Evolutionary conservation across 139 green algal genomes (phyloP).

Genomic region (Dunaliella sp.): DNA sequence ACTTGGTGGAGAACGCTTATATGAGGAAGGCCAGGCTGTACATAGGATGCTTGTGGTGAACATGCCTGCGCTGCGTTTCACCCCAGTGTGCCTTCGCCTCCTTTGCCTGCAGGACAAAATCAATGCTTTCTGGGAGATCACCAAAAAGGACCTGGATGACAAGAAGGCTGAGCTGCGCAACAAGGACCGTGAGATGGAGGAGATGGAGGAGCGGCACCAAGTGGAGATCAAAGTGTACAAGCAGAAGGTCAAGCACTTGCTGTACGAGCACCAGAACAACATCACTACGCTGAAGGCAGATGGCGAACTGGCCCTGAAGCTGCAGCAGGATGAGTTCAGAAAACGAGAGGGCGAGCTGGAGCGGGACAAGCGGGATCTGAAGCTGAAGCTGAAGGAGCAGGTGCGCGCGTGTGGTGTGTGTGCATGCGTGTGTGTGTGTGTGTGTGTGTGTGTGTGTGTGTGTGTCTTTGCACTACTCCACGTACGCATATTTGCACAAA

Average conservation of each 20-base stretch:
- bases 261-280: conserved; percentile 92
- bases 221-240: conserved; percentile 87
- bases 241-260: conserved; percentile 94
- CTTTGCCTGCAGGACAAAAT: conserved; percentile 82
- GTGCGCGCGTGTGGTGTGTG: conserved; percentile 26
- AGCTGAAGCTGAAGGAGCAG: conserved; percentile 77
- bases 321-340: conserved; percentile 66
- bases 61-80: too few relatives aligned
- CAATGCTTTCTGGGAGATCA: conserved; percentile 90
- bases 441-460: too few relatives aligned
- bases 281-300: conserved; percentile 84
- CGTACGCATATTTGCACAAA: neutral
- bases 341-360: conserved; percentile 62
- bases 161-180: conserved; percentile 76
- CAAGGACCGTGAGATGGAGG: conserved; percentile 86
- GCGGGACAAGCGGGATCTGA: conserved; percentile 79
- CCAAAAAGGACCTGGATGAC: conserved; percentile 86
- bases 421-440: too few relatives aligned
- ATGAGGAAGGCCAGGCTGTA: too few relatives aligned
- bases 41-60: too few relatives aligned
- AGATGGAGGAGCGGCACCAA: conserved; percentile 85
- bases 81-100: too few relatives aligned
- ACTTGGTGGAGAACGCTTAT: too few relatives aligned
- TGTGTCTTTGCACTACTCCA: neutral
- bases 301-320: conserved; percentile 73